These are phyloP conservation scores for Apophysomyces variabilis DNA, from an alignment of 371 early-diverging fungal genomes.

Conservation along the genomic window DNA sequence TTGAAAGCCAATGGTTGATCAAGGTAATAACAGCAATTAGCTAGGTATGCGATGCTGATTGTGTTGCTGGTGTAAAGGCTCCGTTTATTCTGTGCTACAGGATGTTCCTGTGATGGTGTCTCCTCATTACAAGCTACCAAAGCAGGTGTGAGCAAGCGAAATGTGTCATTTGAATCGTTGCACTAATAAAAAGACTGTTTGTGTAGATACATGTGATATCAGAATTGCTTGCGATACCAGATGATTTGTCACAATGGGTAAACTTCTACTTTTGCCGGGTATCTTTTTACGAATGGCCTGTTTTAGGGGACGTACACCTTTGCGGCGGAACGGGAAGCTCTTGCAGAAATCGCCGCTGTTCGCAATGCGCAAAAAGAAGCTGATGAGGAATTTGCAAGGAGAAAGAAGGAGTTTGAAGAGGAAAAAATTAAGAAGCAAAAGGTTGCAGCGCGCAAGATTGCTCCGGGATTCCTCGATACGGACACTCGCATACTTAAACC, in stretches of 20 bases:
- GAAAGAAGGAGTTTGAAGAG: conserved; percentile 36
- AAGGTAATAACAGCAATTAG: not conserved
- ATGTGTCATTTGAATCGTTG: not conserved
- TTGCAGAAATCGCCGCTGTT: conserved; percentile 32
- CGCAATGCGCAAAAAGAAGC: conserved; percentile 27
- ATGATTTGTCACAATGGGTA: conserved; percentile 43
- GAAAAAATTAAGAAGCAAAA: conserved; percentile 49
- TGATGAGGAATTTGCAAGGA: conserved; percentile 26
- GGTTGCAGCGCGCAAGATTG: conserved; percentile 57
- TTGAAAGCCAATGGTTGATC: conserved; percentile 4
- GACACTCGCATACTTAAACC: conserved; percentile 57
- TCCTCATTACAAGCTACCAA: conserved; percentile 51
- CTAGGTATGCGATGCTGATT: not conserved
- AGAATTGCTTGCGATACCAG: conserved; percentile 43
- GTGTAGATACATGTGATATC: conserved; percentile 34
- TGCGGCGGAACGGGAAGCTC: conserved; percentile 45
- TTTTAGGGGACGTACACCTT: conserved; percentile 41
- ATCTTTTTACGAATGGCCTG: not conserved
- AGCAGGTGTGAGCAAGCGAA: conserved; percentile 37
- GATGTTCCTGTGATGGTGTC: conserved; percentile 61
- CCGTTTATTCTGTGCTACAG: conserved; percentile 53
- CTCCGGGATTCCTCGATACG: conserved; percentile 62
- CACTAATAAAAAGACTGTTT: not conserved
- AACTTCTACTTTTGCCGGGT: conserved; percentile 3
- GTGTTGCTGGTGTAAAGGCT: conserved; percentile 26